These are phyloP conservation scores for Dittrichia graveolens DNA, from an alignment of 129 eudicot genomes.

Conservation along the genomic window DNA sequence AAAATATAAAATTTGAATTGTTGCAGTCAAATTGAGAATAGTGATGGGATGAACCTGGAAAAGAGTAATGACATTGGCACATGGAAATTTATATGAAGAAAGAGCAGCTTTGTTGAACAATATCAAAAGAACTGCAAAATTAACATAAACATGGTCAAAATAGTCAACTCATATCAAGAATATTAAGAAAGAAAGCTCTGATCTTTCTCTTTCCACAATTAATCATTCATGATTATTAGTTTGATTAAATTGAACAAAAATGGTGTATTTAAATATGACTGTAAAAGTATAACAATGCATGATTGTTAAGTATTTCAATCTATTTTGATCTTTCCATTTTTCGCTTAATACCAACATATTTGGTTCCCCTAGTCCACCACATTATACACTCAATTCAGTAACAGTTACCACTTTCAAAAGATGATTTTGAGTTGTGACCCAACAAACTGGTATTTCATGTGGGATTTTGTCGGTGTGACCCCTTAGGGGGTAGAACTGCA, in stretches of 20 bases:
- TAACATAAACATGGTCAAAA: conserved; percentile 16
- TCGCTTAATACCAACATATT: no score
- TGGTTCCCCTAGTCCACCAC: no score
- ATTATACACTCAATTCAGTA: no score
- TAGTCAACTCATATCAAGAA: conserved; percentile 10
- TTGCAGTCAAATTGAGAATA: not conserved
- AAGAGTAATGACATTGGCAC: conserved; percentile 81
- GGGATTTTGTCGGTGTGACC: no score
- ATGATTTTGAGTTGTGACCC: no score
- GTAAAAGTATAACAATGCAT: not conserved
- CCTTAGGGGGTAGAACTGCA: no score
- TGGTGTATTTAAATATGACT: not conserved
- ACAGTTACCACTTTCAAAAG: no score
- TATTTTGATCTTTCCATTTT: no score
- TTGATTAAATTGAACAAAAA: not conserved
- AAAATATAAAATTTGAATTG: not conserved
- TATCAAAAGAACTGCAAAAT: conserved; percentile 64
- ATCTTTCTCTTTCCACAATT: not conserved
- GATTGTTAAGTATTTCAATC: no score
- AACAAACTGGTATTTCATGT: no score
- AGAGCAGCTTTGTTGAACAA: conserved; percentile 82
- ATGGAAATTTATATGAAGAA: conserved; percentile 67
- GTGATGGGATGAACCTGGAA: conserved; percentile 49
- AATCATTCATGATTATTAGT: not conserved
- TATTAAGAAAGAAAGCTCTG: not conserved